Conservation (phyloP, 805 yeast species). For the Barnettozyma vustinii region DNA sequence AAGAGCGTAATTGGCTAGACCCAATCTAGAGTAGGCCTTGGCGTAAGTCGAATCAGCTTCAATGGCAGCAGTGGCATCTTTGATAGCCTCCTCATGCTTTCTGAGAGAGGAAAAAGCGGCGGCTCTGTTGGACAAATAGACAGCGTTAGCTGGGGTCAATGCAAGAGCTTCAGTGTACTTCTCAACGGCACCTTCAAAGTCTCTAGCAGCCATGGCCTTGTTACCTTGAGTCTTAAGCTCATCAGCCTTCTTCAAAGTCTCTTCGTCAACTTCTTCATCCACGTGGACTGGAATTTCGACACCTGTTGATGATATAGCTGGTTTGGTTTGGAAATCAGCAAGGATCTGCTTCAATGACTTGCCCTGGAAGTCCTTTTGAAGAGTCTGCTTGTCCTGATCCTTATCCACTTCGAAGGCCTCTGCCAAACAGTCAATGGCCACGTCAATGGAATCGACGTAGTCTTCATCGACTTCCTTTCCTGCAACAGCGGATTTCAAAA, state of each 20-base stretch:
- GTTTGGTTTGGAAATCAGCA: constrained; percentile 15
- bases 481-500: constrained; percentile 52
- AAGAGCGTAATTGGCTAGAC: constrained; percentile 88
- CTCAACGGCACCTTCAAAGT: constrained; percentile 65
- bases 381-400: constrained; percentile 33
- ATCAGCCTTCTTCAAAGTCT: constrained; percentile 70
- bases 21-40: constrained; percentile 92
- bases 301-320: constrained; percentile 24
- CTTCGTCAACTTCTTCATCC: constrained; percentile 39
- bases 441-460: constrained; percentile 82
- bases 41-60: constrained; percentile 73
- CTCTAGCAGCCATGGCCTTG: constrained; percentile 74
- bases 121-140: constrained; percentile 89
- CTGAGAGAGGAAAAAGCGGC: constrained; percentile 86
- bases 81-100: constrained; percentile 70
- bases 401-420: constrained; percentile 74
- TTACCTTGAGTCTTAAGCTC: constrained; percentile 82
- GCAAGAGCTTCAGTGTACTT: constrained; percentile 79
- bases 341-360: constrained; percentile 44
- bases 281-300: constrained; percentile 38
- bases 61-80: constrained; percentile 81
- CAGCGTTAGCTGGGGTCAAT: constrained; percentile 65
- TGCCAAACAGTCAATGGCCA: constrained; percentile 86
- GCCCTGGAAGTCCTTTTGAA: constrained; percentile 37
- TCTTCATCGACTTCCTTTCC: constrained; percentile 69